Base-by-base conservation (phyloP, 2,329 filamentous ascomycete species). In the Diplocarpon rosae region DNA sequence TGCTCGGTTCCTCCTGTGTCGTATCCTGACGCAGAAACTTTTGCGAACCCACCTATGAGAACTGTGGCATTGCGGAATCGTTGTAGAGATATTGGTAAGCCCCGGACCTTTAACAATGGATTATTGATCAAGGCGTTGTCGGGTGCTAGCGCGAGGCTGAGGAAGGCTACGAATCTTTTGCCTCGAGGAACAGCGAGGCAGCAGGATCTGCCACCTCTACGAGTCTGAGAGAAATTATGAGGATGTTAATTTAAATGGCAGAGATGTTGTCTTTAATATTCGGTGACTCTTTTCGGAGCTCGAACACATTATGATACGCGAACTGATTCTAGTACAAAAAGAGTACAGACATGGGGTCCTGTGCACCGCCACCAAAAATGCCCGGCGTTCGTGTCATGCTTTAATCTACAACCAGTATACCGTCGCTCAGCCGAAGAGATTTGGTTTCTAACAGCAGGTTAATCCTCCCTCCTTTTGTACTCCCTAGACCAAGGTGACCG, bases 401-500 rank as follows among this genome's bases (percentile, higher is more conserved):
- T 24, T 3, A 4, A 24, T 24, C 3, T 24, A 3, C 20, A 24
- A 7, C 11, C 30, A 3, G 10, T 5, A 32, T 9, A 9, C 30
- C 30, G 4, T 32, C 30, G 30, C 30, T 32, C 30, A 32, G 30
- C 30, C 30, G 4, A 24, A 24, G 20, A 24, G 3, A 24, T 24
- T 3, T 24, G 20, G 7, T 24, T 4, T 7, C 3, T 7, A 24
- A 24, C 20, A 24, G 20, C 20, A 24, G 20, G 7, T 24, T 24
- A 24, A 4, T 24, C 20, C 4, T 14, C 31, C 37, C 43, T 40
- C 13, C 46, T 39, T 39, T 42, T 46, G 30, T 32, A 17, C 5
- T 50, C 39, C 39, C 40, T 29, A 10, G 27, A 31, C 14, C 43
- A 40, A 16, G 52, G 52, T 20, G 52, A 56, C 27, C 45, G 46